Percentiles rank a stretch among this genome's conserved stretches.
Conservation (phyloP, 805 yeast species). For the Saccharomycopsis malanga region DNA sequence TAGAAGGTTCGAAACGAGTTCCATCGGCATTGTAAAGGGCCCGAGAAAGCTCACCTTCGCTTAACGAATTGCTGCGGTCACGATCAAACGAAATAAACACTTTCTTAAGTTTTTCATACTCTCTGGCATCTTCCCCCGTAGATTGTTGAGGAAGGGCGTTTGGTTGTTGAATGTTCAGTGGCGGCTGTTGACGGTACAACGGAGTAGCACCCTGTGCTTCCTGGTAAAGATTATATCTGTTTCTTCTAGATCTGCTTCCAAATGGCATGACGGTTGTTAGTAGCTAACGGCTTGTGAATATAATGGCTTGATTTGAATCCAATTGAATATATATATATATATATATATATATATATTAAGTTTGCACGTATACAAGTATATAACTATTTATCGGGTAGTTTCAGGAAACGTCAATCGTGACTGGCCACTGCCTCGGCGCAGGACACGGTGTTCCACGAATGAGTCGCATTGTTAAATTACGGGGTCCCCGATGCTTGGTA, state of each 20-base stretch:
- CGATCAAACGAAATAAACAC: conserved; percentile 8
- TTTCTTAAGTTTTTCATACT: conserved; percentile 3
- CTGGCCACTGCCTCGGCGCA: too few relatives aligned
- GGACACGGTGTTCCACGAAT: too few relatives aligned
- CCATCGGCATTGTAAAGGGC: conserved; percentile 62
- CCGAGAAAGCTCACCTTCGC: conserved; percentile 47
- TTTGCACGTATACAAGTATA: too few relatives aligned
- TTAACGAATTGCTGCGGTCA: conserved; percentile 27
- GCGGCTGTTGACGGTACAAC: conserved; percentile 8
- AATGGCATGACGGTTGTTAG: background rate
- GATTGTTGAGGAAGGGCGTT: conserved; percentile 6
- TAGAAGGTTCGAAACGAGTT: conserved; percentile 51
- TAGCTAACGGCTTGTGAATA: too few relatives aligned
- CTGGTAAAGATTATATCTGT: conserved; percentile 9
- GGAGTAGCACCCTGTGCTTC: background rate
- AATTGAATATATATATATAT: too few relatives aligned
- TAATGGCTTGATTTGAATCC: too few relatives aligned
- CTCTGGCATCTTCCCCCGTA: conserved; percentile 6
- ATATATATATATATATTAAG: too few relatives aligned
- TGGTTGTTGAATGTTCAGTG: conserved; percentile 10
- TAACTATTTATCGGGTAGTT: too few relatives aligned
- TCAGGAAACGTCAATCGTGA: too few relatives aligned
- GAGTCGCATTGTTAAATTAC: too few relatives aligned
- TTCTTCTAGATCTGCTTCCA: background rate
- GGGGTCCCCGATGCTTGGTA: too few relatives aligned